Conservation (phyloP, 345 rosid genomes). For the Arabis alpina region DNA sequence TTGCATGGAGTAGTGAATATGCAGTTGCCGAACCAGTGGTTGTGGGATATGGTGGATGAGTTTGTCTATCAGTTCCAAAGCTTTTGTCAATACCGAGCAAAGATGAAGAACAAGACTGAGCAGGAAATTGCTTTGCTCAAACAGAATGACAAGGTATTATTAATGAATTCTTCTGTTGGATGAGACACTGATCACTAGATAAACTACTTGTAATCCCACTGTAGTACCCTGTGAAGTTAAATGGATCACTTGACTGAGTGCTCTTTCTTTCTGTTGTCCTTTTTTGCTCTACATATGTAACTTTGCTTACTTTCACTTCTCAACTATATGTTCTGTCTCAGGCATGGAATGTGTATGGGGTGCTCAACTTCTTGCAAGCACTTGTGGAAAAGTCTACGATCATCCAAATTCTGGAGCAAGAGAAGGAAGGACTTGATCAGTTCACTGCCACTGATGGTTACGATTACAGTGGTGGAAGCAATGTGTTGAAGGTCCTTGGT, state of each 20-base stretch:
- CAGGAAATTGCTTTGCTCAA: slow-evolving; percentile 81
- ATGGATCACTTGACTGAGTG: neutral
- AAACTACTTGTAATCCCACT: neutral
- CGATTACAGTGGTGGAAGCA: slow-evolving; percentile 95
- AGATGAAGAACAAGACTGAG: slow-evolving; percentile 92
- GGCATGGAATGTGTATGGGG: slow-evolving; percentile 99
- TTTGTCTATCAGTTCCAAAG: slow-evolving; percentile 98
- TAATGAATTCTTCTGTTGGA: neutral
- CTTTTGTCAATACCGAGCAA: slow-evolving; percentile 94
- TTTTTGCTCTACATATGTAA: neutral
- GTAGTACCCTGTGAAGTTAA: neutral
- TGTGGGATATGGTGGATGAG: slow-evolving; percentile 99
- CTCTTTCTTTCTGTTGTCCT: too few species aligned
- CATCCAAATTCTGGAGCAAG: slow-evolving; percentile 86
- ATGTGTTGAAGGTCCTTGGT: slow-evolving; percentile 94
- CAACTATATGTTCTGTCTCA: slow-evolving; percentile 26
- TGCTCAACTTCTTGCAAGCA: slow-evolving; percentile 98
- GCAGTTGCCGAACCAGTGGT: slow-evolving; percentile 98
- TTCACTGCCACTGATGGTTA: slow-evolving; percentile 98
- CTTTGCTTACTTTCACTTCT: neutral
- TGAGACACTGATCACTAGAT: too few species aligned
- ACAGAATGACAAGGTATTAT: slow-evolving; percentile 77
- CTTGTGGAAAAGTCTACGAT: slow-evolving; percentile 91
- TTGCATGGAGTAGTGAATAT: slow-evolving; percentile 94
- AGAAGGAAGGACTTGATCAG: slow-evolving; percentile 88